Evolutionary conservation across 2,329 filamentous ascomycete species (phyloP), one percentile per base, ranked within the genome.

Genomic region (Exserohilum rostratum): DNA sequence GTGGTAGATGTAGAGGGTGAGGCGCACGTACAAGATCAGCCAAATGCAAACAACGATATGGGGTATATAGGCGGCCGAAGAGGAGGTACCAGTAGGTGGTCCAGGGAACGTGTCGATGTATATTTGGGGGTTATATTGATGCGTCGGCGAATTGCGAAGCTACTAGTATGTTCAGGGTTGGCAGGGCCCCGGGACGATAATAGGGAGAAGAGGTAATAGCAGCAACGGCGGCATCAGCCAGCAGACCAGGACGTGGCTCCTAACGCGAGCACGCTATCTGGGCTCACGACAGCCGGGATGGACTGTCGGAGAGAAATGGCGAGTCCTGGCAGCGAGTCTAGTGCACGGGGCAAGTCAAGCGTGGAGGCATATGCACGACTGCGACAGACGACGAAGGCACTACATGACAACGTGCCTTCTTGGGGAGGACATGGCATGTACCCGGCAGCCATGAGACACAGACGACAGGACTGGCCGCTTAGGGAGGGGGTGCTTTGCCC

Each of bases 161-260:
- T 61, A 53, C 55, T 58, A 60, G 66, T 60, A 57, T 62, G 49
- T 11, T 55, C 45, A 56, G 57, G 58, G 61, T 61, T 63, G 60
- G 58, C 62, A 57, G 61, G 50, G 58, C 63, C 62, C 60, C 58
- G 58, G 62, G 55, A 61, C 53, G 60, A 60, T 64, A 68, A 61
- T 65, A 66, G 62, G 62, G 62, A 55, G 59, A 60, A 53, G 53
- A 59, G 55, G 58, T 47, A 53, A 56, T 57, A 57, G 60, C 46
- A 65, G 64, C 47, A 66, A 63, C 55, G 56, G 58, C 65, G 65
- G 65, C 60, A 70, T 68, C 64, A 70, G 64, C 42, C 48, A 62
- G 53, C 64, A 61, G 58, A 65, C 69, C 68, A 68, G 54, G 58
- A 60, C 63, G 65, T 64, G 62, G 52, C 44, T 61, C 50, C 46